Evolutionary conservation across 305 asterid species (phyloP).

Genomic region (Fraxinus greggii): DNA sequence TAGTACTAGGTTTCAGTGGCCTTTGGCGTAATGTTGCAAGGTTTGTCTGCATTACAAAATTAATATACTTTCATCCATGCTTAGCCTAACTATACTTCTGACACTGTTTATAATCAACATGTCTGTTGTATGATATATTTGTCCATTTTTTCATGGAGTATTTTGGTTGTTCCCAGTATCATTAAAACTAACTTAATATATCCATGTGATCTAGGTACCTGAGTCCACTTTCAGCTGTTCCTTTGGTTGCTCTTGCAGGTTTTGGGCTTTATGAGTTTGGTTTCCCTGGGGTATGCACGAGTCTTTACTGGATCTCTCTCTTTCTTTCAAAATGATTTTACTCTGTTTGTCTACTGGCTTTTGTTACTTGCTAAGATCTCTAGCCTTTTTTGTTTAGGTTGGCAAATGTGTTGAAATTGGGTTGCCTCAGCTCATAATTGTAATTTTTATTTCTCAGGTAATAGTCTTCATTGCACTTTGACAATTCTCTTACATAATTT

Average conservation of each 20-base stretch:
- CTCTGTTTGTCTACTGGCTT: background rate
- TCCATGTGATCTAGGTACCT: slow-evolving; percentile 28
- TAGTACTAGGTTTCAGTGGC: slow-evolving; percentile 56
- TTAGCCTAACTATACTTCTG: background rate
- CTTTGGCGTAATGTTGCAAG: slow-evolving; percentile 67
- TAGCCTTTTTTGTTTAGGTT: slow-evolving; percentile 45
- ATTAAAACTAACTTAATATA: background rate
- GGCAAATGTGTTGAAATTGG: slow-evolving; percentile 86
- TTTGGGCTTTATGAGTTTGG: slow-evolving; percentile 88
- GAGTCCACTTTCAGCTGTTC: slow-evolving; percentile 77
- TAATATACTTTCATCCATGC: background rate
- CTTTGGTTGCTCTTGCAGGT: slow-evolving; percentile 78
- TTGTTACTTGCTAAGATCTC: slow-evolving; percentile 10
- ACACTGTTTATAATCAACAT: background rate
- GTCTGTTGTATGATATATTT: background rate
- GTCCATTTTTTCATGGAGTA: background rate
- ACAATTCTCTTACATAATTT: background rate
- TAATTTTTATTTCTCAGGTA: slow-evolving; percentile 74
- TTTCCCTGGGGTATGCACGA: slow-evolving; percentile 73
- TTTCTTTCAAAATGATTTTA: background rate
- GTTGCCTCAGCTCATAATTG: slow-evolving; percentile 72
- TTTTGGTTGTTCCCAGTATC: background rate
- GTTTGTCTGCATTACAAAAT: slow-evolving; percentile 29
- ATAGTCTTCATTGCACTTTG: background rate
- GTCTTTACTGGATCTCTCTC: slow-evolving; percentile 8